These are phyloP conservation scores for Trichophyton equinum DNA, from an alignment of 2,329 filamentous ascomycete species.

Conservation along the genomic window DNA sequence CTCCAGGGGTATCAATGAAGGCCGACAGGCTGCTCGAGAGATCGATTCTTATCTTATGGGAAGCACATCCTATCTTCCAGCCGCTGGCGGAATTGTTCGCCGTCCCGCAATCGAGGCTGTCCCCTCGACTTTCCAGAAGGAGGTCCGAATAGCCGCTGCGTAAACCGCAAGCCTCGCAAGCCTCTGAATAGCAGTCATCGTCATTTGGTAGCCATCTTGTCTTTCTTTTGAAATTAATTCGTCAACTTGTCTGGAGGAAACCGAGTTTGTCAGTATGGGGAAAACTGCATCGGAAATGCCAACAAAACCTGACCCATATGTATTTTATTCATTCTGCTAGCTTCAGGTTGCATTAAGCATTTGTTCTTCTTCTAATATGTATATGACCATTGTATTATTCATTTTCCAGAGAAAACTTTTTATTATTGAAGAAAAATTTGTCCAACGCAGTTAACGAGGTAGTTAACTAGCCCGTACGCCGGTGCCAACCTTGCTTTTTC, in stretches of 20 bases:
- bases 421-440: neutral
- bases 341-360: neutral
- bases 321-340: neutral
- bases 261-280: neutral
- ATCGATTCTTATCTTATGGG: conserved; percentile 78
- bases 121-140: conserved; percentile 18
- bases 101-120: conserved; percentile 46
- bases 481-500: no score
- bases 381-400: neutral
- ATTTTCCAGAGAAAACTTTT: neutral
- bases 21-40: conserved; percentile 81
- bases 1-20: conserved; percentile 84
- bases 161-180: neutral
- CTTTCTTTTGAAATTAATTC: neutral
- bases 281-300: neutral
- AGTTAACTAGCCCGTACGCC: no score
- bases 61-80: conserved; percentile 61
- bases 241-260: neutral
- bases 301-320: neutral
- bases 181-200: no score
- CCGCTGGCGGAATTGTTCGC: conserved; percentile 88
- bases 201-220: neutral
- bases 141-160: conserved; percentile 21
- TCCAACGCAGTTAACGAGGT: no score
- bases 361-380: neutral